These are phyloP conservation scores for Paralagenidium karlingii DNA, from an alignment of 352 stramenopile genomes.

Conservation along the genomic window DNA sequence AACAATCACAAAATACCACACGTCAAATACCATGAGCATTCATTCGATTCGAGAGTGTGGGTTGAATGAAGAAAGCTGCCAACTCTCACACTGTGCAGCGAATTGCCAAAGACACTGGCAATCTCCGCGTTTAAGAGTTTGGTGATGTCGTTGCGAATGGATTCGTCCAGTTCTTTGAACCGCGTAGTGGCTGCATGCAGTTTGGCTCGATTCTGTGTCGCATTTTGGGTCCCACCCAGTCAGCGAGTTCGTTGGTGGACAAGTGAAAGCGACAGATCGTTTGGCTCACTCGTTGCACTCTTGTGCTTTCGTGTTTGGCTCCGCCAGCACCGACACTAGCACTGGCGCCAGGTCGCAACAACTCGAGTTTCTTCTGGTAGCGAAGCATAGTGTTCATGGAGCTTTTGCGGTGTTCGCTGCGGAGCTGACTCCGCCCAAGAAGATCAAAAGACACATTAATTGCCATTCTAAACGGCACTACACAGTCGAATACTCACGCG, in stretches of 20 bases:
- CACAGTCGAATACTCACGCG: slow-evolving; percentile 11
- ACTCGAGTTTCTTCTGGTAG: slow-evolving; percentile 45
- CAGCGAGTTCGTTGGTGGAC: background rate
- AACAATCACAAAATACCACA: slow-evolving; percentile 1
- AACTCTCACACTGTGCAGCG: slow-evolving; percentile 23
- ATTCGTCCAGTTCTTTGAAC: slow-evolving; percentile 49
- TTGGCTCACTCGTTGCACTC: slow-evolving; percentile 42
- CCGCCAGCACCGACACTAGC: no score
- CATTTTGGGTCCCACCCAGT: no score
- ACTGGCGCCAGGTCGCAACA: slow-evolving; percentile 27
- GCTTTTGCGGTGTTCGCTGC: slow-evolving; percentile 56
- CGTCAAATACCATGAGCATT: no score
- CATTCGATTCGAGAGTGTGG: background rate
- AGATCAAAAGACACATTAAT: background rate
- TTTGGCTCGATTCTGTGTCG: slow-evolving; percentile 67
- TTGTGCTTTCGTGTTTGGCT: slow-evolving; percentile 23
- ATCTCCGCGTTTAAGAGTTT: slow-evolving; percentile 23
- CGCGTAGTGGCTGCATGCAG: slow-evolving; percentile 33
- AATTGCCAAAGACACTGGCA: slow-evolving; percentile 12
- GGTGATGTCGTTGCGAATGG: slow-evolving; percentile 29
- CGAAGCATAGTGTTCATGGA: slow-evolving; percentile 31
- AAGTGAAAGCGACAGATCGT: slow-evolving; percentile 1
- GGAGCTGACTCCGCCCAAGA: slow-evolving; percentile 19
- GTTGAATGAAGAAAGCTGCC: background rate
- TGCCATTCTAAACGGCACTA: background rate